phyloP scores from a whole-genome alignment of 441 rosid genomes.

The Syzygium syzygioides region DNA sequence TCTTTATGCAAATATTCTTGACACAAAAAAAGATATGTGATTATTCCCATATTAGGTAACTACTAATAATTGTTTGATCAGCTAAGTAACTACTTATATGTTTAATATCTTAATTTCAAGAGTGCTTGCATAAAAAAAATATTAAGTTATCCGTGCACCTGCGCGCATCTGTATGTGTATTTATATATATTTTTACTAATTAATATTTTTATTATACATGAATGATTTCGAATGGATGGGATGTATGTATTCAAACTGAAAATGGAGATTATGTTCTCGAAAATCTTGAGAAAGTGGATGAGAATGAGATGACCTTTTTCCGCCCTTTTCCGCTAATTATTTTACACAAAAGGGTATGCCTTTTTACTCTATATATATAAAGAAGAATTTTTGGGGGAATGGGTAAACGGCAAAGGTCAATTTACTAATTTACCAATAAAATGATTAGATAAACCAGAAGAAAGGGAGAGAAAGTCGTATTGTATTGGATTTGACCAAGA shows the following conservation, averaged over 20 bases:
- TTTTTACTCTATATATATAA: too few relatives aligned
- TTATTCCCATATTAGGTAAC: neutral
- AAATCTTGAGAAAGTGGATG: neutral
- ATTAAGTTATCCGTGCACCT: too few relatives aligned
- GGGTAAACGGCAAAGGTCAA: neutral
- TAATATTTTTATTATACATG: neutral
- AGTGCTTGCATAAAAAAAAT: neutral
- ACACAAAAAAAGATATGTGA: neutral
- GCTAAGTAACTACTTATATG: neutral
- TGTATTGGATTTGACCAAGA: neutral
- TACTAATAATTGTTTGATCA: neutral
- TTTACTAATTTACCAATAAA: neutral
- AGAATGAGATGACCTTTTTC: neutral
- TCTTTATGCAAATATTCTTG: neutral
- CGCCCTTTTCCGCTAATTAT: neutral
- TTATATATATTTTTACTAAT: neutral
- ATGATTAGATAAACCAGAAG: neutral
- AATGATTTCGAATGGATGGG: neutral
- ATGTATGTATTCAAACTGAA: neutral
- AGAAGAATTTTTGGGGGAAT: neutral
- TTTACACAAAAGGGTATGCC: too few relatives aligned
- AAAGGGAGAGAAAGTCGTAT: neutral
- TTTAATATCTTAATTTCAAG: neutral
- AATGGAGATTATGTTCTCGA: neutral
- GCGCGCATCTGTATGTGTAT: neutral